Conservation (phyloP, 345 rosid genomes). For the Gossypium ekmanianum region DNA sequence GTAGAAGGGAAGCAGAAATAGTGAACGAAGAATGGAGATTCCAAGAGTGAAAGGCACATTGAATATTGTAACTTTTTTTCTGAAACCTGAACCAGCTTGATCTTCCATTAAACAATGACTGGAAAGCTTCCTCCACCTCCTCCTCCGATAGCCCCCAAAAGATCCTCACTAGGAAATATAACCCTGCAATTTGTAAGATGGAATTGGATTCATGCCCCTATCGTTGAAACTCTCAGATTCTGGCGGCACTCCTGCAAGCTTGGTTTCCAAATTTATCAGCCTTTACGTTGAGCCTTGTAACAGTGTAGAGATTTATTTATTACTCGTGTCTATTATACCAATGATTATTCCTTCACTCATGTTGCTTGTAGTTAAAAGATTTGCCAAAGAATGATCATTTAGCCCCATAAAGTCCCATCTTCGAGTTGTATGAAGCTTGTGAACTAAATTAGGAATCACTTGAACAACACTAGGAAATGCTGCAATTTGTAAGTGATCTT, state of each 20-base stretch:
- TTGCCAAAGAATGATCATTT: slow-evolving; percentile 24
- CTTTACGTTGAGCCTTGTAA: not conserved
- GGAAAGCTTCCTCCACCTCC: too few relatives aligned
- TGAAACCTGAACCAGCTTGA: too few relatives aligned
- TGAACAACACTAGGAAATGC: slow-evolving; percentile 47
- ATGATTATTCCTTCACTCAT: slow-evolving; percentile 56
- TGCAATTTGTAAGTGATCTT: slow-evolving; percentile 17
- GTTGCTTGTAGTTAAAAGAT: slow-evolving; percentile 33
- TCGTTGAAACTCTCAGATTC: slow-evolving; percentile 53
- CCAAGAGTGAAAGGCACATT: too few relatives aligned
- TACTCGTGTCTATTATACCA: slow-evolving; percentile 59
- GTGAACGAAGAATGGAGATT: too few relatives aligned
- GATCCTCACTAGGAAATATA: too few relatives aligned
- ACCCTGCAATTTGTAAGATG: slow-evolving; percentile 12
- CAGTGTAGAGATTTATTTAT: not conserved
- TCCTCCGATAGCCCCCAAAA: too few relatives aligned
- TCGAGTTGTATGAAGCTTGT: slow-evolving; percentile 53
- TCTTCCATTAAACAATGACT: too few relatives aligned
- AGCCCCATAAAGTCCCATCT: slow-evolving; percentile 59
- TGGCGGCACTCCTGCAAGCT: slow-evolving; percentile 45
- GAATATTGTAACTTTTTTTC: too few relatives aligned
- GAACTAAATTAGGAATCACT: slow-evolving; percentile 44
- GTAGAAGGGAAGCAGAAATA: too few relatives aligned
- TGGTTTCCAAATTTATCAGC: slow-evolving; percentile 1
- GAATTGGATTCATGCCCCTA: slow-evolving; percentile 33